Percentiles rank a stretch among this genome's conserved stretches.
Conservation (phyloP, 768 basidiomycete genomes). For the Hygrocybe punicea region DNA sequence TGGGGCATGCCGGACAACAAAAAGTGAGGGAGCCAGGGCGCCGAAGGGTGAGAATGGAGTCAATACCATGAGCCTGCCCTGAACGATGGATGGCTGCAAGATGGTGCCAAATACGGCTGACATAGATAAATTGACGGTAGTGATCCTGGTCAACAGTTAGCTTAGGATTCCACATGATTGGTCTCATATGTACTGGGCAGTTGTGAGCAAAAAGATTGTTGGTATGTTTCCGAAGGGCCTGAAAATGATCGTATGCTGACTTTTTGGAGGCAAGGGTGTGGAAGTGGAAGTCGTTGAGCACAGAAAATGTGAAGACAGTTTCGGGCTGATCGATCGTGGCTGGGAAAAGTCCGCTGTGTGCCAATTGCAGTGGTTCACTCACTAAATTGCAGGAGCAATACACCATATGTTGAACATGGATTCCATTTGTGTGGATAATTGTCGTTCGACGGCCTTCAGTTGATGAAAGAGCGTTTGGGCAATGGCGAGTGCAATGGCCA, state of each 20-base stretch:
- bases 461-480: neutral
- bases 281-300: conserved; percentile 24
- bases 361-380: conserved; percentile 19
- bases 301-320: conserved; percentile 23
- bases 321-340: conserved; percentile 19
- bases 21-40: conserved; percentile 15
- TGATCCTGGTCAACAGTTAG: conserved; percentile 17
- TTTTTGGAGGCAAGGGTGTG: conserved; percentile 24
- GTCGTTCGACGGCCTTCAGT: conserved; percentile 10
- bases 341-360: conserved; percentile 25
- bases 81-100: conserved; percentile 12
- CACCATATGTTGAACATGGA: conserved; percentile 21
- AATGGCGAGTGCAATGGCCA: conserved; percentile 17
- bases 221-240: conserved; percentile 19
- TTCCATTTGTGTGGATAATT: conserved; percentile 25
- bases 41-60: conserved; percentile 12
- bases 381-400: conserved; percentile 23
- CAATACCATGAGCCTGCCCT: conserved; percentile 26
- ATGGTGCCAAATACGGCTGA: conserved; percentile 20
- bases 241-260: conserved; percentile 25
- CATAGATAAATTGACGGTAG: conserved; percentile 19
- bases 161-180: neutral
- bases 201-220: conserved; percentile 20
- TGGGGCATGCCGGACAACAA: conserved; percentile 22
- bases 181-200: conserved; percentile 14